These are phyloP conservation scores for Aspergillus pseudoglaucus DNA, from an alignment of 2,329 filamentous ascomycete genomes.

Conservation along the genomic window DNA sequence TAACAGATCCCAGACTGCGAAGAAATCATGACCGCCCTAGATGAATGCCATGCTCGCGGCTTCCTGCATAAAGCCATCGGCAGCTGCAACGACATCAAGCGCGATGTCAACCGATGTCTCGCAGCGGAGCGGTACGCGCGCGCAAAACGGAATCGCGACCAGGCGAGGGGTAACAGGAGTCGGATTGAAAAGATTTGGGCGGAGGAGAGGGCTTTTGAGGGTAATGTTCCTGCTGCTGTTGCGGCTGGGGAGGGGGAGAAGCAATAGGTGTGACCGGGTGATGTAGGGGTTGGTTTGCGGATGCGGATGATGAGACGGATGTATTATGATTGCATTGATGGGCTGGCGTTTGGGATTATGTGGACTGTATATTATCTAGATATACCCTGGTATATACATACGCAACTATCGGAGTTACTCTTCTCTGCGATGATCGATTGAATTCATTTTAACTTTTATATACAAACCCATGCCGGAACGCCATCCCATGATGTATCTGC, in stretches of 20 bases:
- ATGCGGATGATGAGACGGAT: background rate
- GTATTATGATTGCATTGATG: background rate
- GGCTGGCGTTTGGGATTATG: background rate
- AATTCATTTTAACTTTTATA: background rate
- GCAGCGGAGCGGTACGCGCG: conserved; percentile 71
- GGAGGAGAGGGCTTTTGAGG: conserved; percentile 43
- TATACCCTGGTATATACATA: background rate
- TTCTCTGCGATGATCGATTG: background rate
- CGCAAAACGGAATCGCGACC: conserved; percentile 68
- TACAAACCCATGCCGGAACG: conserved; percentile 17
- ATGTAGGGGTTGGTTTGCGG: background rate
- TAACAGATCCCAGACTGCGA: conserved; percentile 65
- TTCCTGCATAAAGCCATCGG: conserved; percentile 89
- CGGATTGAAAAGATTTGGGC: conserved; percentile 72
- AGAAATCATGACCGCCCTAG: conserved; percentile 86
- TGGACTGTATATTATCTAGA: background rate
- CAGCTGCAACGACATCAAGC: conserved; percentile 83
- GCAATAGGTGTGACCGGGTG: background rate
- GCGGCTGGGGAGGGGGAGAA: conserved; percentile 2
- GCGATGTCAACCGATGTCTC: conserved; percentile 76
- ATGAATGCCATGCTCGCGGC: conserved; percentile 87
- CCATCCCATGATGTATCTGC: conserved; percentile 16
- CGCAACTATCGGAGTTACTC: background rate
- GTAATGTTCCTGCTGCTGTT: conserved; percentile 4
- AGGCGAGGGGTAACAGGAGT: conserved; percentile 62